Base-by-base conservation (phyloP, 139 green algal species). In the Dunaliella sp. region DNA sequence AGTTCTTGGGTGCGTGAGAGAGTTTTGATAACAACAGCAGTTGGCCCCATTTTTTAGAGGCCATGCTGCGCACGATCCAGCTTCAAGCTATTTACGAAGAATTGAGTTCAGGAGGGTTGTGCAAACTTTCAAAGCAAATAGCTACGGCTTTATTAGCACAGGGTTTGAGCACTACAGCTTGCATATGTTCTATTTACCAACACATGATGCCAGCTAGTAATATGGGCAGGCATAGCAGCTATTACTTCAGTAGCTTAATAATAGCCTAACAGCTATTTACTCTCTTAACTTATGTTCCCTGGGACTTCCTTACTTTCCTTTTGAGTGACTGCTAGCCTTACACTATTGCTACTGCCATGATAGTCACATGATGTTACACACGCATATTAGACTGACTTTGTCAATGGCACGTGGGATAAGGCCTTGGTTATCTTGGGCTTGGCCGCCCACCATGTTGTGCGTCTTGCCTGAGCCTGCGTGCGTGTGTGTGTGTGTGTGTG, bases 401-500 rank as follows among this genome's bases (percentile, higher is more conserved):
- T 90, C 85, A 26, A 98, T 89, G 32, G 95, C 89, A 0, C 96
- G 89, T 2, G 96, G 94, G 57, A 98, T 97, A 90, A 98, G 95
- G 84, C 96, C 96, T n/a, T 88, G 85, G 1, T 73, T 83, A n/a
- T 93, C 88, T 1, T 24, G 3, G 76, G 75, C 79, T 1, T 48
- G 31, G 36, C 80, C 82, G 34, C 92, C 94, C 87, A 94, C 92
- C 96, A 99, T 99, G 16, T 95, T 99, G 93, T 97, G 93, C 1
- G 96, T 99, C 91, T 99, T 99, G 48, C 96, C 96, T 0, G 93
- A 93, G 38, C 92, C 92, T 36, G 92, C 93, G 48, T 65, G 48
- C 16, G 48, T 65, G 16, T 65, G 48, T 65, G 48, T 16, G 16
- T 65, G 16, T 65, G 48, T 65, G 16, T 65, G 48, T 65, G 48